These are phyloP conservation scores for Smittium culicis DNA, from an alignment of 371 early-diverging fungal genomes.

Conservation along the genomic window DNA sequence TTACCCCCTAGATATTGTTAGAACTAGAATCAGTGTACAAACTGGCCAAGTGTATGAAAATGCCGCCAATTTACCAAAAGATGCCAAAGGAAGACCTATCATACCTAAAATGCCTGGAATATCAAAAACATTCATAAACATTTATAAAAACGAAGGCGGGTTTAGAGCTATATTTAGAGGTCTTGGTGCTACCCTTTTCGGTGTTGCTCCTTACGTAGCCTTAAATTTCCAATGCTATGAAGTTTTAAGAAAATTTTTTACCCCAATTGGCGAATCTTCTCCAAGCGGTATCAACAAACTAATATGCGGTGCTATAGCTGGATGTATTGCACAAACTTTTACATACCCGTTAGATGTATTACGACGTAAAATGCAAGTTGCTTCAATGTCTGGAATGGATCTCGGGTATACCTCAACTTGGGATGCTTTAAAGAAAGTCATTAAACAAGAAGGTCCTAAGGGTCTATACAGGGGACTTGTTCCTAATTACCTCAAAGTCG, in stretches of 20 bases:
- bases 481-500: constrained; percentile 70
- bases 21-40: constrained; percentile 68
- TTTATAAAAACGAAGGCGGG: constrained; percentile 66
- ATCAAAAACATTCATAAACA: constrained; percentile 41
- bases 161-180: constrained; percentile 70
- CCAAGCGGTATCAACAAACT: constrained; percentile 52
- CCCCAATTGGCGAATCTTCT: constrained; percentile 44
- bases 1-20: constrained; percentile 77
- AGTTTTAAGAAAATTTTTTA: constrained; percentile 50
- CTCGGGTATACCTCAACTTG: constrained; percentile 62
- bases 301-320: constrained; percentile 76
- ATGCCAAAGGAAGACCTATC: constrained; percentile 29
- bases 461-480: constrained; percentile 67
- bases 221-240: constrained; percentile 77
- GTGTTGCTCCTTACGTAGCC: constrained; percentile 75
- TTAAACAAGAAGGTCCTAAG: constrained; percentile 52
- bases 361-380: constrained; percentile 73
- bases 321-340: constrained; percentile 75
- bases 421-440: constrained; percentile 55
- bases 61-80: constrained; percentile 23
- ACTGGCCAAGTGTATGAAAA: constrained; percentile 39
- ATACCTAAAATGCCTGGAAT: constrained; percentile 53
- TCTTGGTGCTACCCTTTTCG: constrained; percentile 63
- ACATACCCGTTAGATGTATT: constrained; percentile 85
- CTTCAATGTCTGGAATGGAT: constrained; percentile 53